Evolutionary conservation across 768 basidiomycete species (phyloP), one percentile per base, ranked within the genome.

Genomic region (Lentinula sp.): DNA sequence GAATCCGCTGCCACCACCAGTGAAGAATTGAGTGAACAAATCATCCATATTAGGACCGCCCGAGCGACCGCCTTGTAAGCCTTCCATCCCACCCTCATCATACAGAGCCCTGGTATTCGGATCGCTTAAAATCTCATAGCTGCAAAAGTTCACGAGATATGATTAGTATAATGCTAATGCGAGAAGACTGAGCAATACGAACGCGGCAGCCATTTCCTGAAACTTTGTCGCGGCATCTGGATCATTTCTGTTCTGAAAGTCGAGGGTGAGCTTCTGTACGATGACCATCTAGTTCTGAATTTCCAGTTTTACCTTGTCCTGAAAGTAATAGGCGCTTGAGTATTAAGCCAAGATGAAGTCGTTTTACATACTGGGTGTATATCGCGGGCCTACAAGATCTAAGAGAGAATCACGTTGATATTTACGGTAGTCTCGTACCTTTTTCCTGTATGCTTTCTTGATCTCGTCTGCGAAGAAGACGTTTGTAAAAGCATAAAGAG

Each of bases 401-500:
- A n/a, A 59, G 45, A 59, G 48, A 64, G 35, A 35, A 60, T 62
- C 50, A 10, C 8, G 20, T 23, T 20, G 18, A 39, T 55, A 60
- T 64, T 56, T 58, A 62, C 48, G 64, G 59, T 51, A 39, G 39
- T 60, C 36, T 37, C 58, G 16, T 53, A 92, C 93, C 86, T 95
- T 95, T 77, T 85, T 90, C 71, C 90, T 88, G 71, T 98, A 98
- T 15, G 95, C 95, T 70, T 91, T 92, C 75, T 95, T 95, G 67
- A 98, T 93, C 64, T 98, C 93, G 65, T 80, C 91, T 89, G 64
- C 41, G 53, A 16, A 60, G 62, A 57, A 48, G 49, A 46, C 28
- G 50, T 35, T 48, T 67, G 16, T 9, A 45, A 8, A 16, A 39
- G 35, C 18, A 23, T 23, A 12, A 33, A 13, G 9, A 41, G 23